phyloP scores from a whole-genome alignment of 257 asterid genomes.

The Coffea eugenioides region DNA sequence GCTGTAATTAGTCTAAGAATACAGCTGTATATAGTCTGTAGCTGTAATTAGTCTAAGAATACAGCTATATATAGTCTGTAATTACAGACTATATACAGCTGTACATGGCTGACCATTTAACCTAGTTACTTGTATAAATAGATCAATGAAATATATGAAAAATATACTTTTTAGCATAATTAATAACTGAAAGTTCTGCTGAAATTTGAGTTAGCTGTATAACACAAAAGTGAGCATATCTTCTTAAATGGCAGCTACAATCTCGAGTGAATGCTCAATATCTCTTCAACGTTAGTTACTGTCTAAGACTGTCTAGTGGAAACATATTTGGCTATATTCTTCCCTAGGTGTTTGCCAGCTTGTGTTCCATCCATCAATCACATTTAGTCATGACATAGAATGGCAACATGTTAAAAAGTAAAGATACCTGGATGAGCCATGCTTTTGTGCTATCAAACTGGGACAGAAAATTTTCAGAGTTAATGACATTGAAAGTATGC shows the following conservation, averaged over 20 bases:
- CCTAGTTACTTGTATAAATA: too few relatives aligned
- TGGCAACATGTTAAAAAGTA: not conserved
- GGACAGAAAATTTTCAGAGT: constrained; percentile 56
- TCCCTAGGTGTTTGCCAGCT: not conserved
- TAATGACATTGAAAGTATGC: constrained; percentile 44
- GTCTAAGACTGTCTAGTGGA: not conserved
- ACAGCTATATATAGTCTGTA: too few relatives aligned
- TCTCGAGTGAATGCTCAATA: not conserved
- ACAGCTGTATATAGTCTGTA: too few relatives aligned
- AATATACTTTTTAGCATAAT: too few relatives aligned
- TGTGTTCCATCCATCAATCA: not conserved
- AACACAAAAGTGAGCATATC: not conserved
- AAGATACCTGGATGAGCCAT: constrained; percentile 73
- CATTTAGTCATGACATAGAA: constrained; percentile 11
- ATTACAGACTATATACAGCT: too few relatives aligned
- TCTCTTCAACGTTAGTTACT: not conserved
- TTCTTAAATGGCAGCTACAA: not conserved
- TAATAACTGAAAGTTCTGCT: not conserved
- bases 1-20: too few relatives aligned
- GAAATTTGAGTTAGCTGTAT: not conserved
- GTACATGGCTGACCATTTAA: too few relatives aligned
- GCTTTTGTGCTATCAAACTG: constrained; percentile 62
- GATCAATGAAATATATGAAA: too few relatives aligned
- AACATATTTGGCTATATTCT: not conserved
- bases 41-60: too few relatives aligned